These are phyloP conservation scores for Alternaria triticimaculans DNA, from an alignment of 2,329 filamentous ascomycete species.

Conservation along the genomic window DNA sequence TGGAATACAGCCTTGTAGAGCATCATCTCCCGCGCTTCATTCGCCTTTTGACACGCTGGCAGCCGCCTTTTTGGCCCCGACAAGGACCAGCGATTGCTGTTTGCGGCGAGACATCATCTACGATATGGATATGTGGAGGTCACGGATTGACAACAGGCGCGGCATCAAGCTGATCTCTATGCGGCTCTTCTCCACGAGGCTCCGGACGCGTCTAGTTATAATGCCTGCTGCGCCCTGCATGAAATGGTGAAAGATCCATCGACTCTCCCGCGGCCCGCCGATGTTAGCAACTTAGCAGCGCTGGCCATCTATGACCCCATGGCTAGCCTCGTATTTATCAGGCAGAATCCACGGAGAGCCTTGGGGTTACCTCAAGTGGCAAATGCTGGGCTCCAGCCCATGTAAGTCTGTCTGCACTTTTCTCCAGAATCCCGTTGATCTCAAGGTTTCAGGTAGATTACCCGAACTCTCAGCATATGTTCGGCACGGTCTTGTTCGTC, in stretches of 20 bases:
- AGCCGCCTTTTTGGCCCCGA: not conserved
- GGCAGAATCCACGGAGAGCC: not conserved
- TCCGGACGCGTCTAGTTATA: not conserved
- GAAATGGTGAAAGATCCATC: not conserved
- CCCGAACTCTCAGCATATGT: not conserved
- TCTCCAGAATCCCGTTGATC: not conserved
- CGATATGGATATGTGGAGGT: not conserved
- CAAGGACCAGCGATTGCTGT: not conserved
- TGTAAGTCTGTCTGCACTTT: not conserved
- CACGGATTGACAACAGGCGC: not conserved
- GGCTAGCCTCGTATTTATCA: not conserved
- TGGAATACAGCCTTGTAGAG: not conserved
- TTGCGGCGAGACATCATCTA: not conserved
- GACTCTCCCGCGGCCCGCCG: not conserved
- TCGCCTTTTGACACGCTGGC: not conserved
- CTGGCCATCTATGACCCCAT: not conserved
- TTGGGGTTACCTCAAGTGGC: not conserved
- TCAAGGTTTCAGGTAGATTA: not conserved
- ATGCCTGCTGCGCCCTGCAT: slow-evolving; percentile 1
- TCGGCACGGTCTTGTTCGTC: not conserved
- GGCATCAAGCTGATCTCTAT: not conserved
- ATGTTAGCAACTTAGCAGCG: not conserved
- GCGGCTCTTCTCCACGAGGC: not conserved
- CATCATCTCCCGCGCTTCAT: not conserved
- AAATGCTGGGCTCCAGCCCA: not conserved